Conservation (phyloP, 176 grass and related monocot species). For the Avena sativa region DNA sequence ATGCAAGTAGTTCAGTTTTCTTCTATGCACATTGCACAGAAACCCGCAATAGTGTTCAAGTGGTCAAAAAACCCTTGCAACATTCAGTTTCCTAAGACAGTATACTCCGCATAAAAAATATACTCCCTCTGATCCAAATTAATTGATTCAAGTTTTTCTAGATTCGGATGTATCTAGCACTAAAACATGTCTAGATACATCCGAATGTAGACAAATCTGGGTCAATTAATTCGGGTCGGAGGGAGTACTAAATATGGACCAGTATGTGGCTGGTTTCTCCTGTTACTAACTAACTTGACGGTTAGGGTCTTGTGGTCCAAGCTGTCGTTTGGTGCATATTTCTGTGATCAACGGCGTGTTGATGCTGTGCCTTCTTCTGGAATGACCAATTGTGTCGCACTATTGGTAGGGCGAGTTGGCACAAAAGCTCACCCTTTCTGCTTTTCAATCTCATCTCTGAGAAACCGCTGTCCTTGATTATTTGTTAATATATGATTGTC, state of each 20-base stretch:
- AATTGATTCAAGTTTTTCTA: too few relatives aligned
- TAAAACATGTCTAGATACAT: too few relatives aligned
- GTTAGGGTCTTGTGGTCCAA: slow-evolving; percentile 1
- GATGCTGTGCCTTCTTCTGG: not conserved
- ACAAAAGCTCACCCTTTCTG: not conserved
- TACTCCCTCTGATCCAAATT: too few relatives aligned
- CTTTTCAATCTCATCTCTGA: not conserved
- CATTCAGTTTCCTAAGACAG: slow-evolving; percentile 6
- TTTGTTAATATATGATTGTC: slow-evolving; percentile 16
- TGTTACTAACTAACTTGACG: not conserved
- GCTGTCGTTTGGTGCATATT: not conserved
- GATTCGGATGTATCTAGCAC: too few relatives aligned
- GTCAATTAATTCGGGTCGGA: too few relatives aligned
- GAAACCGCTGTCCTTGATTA: not conserved
- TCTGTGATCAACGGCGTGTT: not conserved
- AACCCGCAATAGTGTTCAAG: not conserved
- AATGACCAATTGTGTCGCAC: not conserved
- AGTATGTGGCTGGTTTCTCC: not conserved
- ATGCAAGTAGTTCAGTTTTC: not conserved
- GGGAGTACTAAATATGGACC: not conserved
- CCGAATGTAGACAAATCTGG: too few relatives aligned
- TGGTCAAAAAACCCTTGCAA: slow-evolving; percentile 5
- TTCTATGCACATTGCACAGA: not conserved
- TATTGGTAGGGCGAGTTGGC: not conserved
- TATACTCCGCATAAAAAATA: not conserved